phyloP scores from a whole-genome alignment of 2,329 filamentous ascomycete species.

The Lithohypha guttulata region DNA sequence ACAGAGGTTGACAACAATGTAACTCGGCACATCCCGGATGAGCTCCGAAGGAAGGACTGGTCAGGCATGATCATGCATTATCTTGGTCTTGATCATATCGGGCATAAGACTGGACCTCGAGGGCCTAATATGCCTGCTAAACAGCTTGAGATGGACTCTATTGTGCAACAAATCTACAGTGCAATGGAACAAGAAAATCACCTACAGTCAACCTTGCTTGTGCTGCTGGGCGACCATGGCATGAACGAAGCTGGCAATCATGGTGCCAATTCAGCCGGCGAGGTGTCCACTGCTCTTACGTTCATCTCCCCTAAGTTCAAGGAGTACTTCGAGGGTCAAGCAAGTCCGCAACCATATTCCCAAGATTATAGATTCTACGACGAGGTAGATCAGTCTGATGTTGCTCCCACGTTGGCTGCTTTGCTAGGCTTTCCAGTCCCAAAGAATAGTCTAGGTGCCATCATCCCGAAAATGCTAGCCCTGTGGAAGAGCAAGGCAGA shows the following conservation, averaged over 20 bases:
- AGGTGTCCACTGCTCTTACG: conserved; percentile 84
- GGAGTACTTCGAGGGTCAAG: conserved; percentile 35
- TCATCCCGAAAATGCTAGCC: conserved; percentile 66
- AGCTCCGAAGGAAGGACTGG: conserved; percentile 74
- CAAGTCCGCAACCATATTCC: conserved; percentile 42
- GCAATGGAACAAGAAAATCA: conserved; percentile 62
- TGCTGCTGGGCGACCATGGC: conserved; percentile 90
- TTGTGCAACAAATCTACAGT: conserved; percentile 64
- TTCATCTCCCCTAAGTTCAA: conserved; percentile 81
- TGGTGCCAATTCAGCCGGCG: conserved; percentile 82
- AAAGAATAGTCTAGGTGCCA: conserved; percentile 78
- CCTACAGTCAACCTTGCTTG: conserved; percentile 66
- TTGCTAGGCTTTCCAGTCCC: conserved; percentile 80
- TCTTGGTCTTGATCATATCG: conserved; percentile 90
- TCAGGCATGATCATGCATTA: conserved; percentile 91
- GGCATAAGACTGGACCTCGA: conserved; percentile 83
- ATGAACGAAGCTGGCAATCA: conserved; percentile 99
- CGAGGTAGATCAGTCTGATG: conserved; percentile 83
- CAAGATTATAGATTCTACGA: conserved; percentile 71
- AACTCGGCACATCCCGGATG: conserved; percentile 71
- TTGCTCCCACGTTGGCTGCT: conserved; percentile 78
- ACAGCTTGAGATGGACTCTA: conserved; percentile 82
- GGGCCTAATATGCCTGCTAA: conserved; percentile 88
- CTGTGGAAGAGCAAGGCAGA: conserved; percentile 57
- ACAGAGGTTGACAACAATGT: conserved; percentile 97